Base-by-base conservation (phyloP, 306 rosid genomes). In the Neltuma alba region DNA sequence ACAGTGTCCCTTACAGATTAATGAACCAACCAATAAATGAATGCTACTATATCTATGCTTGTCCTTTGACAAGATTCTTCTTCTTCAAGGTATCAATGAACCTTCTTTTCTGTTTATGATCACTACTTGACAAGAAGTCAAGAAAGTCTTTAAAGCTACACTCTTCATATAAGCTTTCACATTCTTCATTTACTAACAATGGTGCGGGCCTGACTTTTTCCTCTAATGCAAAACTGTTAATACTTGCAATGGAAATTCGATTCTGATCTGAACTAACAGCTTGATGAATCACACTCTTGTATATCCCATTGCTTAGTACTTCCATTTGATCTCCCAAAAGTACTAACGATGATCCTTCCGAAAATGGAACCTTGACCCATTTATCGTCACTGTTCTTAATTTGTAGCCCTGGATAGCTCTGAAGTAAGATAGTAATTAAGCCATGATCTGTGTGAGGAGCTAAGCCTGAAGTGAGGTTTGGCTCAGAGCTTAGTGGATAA, bases 361-460 rank as follows among this genome's bases (percentile, higher is more conserved):
- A 15, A 18, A 14, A 12, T 14, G 66, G 61, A 74, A 61, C 77
- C 0, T 52, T 69, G 37, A 70, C 72, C 81, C 81, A 82, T 10
- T 28, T 63, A 11, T 78, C 76, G 13, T 63, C 63, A 21, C 42
- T 76, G n/a, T 41, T 34, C 48, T 82, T 74, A 31, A 83, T 63
- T 33, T 34, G 23, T 7, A 33, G 40, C 82, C 83, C 62, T 21
- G 55, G 55, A 78, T 42, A 70, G 34, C 75, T 83, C 21, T 83
- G 58, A 5, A 30, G 50, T 36, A 78, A 42, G 0, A 78, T 18
- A 0, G 86, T 42, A 12, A 83, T 7, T 0, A 73, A 41, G 38
- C 85, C 81, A 37, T 60, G 66, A 30, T 81, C 85, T 0, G 85
- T 57, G 33, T 81, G 85, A 21, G 38, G 73, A 0, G 64, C 70